Conservation (phyloP, 2,329 filamentous ascomycete genomes). For the Purpureocillium lavendulum region DNA sequence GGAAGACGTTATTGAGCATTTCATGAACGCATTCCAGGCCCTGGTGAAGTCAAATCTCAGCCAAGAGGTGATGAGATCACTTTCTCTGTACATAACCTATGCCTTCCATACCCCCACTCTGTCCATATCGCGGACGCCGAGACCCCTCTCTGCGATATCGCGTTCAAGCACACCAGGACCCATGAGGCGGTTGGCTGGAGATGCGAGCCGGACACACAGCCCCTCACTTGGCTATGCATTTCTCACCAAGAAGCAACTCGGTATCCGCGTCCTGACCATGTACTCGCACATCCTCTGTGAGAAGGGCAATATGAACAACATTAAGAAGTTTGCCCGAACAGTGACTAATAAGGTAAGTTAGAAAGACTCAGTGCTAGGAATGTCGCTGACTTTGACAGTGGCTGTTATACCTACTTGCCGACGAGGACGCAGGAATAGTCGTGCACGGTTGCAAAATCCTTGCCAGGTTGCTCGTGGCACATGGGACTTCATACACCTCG, state of each 20-base stretch:
- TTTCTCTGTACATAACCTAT: constrained; percentile 91
- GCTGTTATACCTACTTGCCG: constrained; percentile 83
- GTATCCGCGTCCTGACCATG: constrained; percentile 65
- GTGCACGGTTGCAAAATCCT: constrained; percentile 75
- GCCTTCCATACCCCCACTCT: constrained; percentile 58
- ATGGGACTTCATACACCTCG: constrained; percentile 71
- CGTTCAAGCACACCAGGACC: constrained; percentile 32
- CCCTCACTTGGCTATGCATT: constrained; percentile 23
- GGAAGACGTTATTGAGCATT: constrained; percentile 63
- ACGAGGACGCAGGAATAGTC: constrained; percentile 77
- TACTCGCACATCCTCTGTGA: constrained; percentile 74
- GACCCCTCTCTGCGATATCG: constrained; percentile 27
- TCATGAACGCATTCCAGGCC: constrained; percentile 70
- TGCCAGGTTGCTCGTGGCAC: constrained; percentile 71
- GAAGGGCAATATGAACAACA: constrained; percentile 55
- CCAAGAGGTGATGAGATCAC: constrained; percentile 73
- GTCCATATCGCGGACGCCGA: constrained; percentile 44
- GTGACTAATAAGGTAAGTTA: constrained; percentile 79
- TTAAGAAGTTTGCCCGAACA: constrained; percentile 84
- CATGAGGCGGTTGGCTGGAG: constrained; percentile 27
- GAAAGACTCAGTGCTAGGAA: not conserved
- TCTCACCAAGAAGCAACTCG: constrained; percentile 61
- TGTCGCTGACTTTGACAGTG: constrained; percentile 47
- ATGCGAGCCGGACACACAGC: constrained; percentile 19
- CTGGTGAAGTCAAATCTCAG: constrained; percentile 75